Percentiles rank a stretch among this genome's conserved stretches.
Evolutionary conservation across 306 rosid genomes (phyloP).

Genomic region (Rosa persica): DNA sequence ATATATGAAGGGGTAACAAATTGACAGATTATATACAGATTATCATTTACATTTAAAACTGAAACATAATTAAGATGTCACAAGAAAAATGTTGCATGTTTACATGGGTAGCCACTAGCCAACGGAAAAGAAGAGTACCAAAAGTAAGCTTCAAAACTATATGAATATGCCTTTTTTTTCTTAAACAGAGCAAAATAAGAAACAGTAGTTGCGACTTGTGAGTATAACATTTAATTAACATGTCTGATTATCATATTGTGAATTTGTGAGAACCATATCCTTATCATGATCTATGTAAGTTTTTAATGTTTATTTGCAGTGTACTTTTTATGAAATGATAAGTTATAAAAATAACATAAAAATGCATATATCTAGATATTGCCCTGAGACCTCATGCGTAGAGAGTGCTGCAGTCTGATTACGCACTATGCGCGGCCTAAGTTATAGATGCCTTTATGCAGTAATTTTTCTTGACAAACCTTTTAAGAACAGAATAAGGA

Average conservation of each 20-base stretch:
- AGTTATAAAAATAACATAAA: not conserved
- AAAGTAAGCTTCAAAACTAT: not conserved
- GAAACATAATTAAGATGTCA: constrained; percentile 7
- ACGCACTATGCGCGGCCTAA: not conserved
- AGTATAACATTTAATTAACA: no score
- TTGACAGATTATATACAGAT: constrained; percentile 22
- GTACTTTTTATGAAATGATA: not conserved
- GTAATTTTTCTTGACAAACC: constrained; percentile 16
- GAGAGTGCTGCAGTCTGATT: constrained; percentile 1
- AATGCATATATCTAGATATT: not conserved
- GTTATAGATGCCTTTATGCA: constrained; percentile 7
- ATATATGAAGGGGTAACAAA: constrained; percentile 87
- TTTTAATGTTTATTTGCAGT: constrained; percentile 5
- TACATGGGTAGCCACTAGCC: constrained; percentile 20
- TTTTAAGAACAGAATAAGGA: not conserved
- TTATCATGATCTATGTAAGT: not conserved
- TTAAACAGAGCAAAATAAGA: not conserved
- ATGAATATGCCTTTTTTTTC: not conserved
- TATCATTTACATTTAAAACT: constrained; percentile 16
- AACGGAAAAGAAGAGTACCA: constrained; percentile 1
- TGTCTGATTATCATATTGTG: not conserved
- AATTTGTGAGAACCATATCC: not conserved
- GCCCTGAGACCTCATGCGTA: constrained; percentile 7
- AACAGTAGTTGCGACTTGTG: not conserved
- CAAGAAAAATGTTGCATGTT: constrained; percentile 7